Conservation (phyloP, 352 stramenopile genomes). For the Blastocystis sp. region DNA sequence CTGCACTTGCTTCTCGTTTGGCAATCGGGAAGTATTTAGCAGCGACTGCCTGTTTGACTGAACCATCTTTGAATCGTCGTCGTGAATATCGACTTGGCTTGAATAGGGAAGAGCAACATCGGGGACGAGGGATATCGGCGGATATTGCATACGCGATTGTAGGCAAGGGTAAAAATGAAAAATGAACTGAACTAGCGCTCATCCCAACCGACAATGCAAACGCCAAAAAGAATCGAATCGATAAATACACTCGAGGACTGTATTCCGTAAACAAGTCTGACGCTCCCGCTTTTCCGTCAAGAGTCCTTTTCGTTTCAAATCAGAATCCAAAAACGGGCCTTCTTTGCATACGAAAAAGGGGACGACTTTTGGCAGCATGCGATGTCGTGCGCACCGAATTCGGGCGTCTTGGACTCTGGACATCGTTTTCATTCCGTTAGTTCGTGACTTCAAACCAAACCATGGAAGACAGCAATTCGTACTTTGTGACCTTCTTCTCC, state of each 20-base stretch:
- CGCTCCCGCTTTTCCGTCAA: neutral
- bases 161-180: neutral
- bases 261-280: no score
- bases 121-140: conserved; percentile 3
- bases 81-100: neutral
- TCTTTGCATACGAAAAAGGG: neutral
- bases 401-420: no score
- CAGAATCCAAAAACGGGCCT: neutral
- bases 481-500: neutral
- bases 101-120: conserved; percentile 58
- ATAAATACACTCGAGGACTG: no score
- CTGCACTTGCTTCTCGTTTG: neutral
- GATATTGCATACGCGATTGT: conserved; percentile 27
- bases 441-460: neutral
- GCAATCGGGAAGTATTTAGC: neutral
- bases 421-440: neutral
- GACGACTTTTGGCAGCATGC: neutral
- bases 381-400: no score
- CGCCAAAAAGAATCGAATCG: no score
- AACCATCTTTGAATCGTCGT: neutral
- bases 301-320: neutral
- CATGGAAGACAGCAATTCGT: conserved; percentile 45
- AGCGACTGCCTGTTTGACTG: neutral
- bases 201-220: no score
- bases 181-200: no score